Base-by-base conservation (phyloP, 1,139 yeast species). In the Yarrowia galli region DNA sequence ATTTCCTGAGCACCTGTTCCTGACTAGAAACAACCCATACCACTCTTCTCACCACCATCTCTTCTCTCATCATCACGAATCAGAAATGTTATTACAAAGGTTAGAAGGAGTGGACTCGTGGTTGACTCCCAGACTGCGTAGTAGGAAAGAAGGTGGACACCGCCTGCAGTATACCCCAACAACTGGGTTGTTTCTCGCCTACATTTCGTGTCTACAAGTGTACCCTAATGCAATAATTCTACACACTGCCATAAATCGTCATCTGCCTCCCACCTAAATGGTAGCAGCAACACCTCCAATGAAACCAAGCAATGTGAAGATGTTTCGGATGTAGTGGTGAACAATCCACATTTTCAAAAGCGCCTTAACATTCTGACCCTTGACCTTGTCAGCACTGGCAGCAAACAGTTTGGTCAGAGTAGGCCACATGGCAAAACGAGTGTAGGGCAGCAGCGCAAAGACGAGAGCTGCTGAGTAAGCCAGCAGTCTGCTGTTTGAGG, bases 381-480 rank as follows among this genome's bases (percentile, higher is more conserved):
- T 45, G 15, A 45, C 49, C 32, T 45, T 22, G 18, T 45, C 49
- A 3, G 32, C n/a, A 16, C 49, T 23, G 28, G 49, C 49, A 1
- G 40, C 40, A 13, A 43, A 43, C 48, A 43, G 48, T 16, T 43
- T 43, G 2, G 48, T 43, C 28, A 43, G 48, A 12, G 48, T 43
- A 8, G 48, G 48, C 48, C 48, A 43, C 48, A 43, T 43, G 16
- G 28, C 48, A 12, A 43, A 43, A 7, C 48, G 48, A 5, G 48
- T 43, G 48, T 43, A 43, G 15, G 48, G 48, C 15, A 43, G 48
- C 25, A 43, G 28, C 7, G 48, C 48, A 13, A 43, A 43, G 16
- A 43, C 48, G 7, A 43, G 48, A 43, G 48, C 48, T 22, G 48
- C 48, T 22, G 48, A 43, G 48, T 22, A 43, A 22, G 48, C 48